Percentiles rank a stretch among this genome's conserved stretches.
Evolutionary conservation across 2,329 filamentous ascomycete genomes (phyloP).

Genomic region (Pestalotiopsis sp.): DNA sequence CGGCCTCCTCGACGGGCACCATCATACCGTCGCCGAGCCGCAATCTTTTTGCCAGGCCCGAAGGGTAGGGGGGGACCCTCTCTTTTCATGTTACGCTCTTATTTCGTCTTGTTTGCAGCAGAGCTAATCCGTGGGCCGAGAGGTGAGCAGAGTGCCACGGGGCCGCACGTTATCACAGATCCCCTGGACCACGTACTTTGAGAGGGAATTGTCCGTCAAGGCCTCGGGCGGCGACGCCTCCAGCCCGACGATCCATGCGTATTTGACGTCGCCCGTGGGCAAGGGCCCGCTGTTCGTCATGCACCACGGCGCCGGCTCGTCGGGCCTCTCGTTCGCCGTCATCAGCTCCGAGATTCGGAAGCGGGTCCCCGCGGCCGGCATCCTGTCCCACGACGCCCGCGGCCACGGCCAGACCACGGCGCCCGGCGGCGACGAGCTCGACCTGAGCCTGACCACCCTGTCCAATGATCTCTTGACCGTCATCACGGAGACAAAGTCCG

Average conservation of each 20-base stretch:
- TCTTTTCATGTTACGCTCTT: neutral
- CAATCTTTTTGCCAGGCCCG: constrained; percentile 70
- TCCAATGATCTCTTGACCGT: constrained; percentile 71
- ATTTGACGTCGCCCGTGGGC: constrained; percentile 77
- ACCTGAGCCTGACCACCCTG: constrained; percentile 73
- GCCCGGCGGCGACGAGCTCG: constrained; percentile 42
- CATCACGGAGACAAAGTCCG: constrained; percentile 63
- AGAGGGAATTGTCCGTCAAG: constrained; percentile 78
- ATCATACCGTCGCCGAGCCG: constrained; percentile 76
- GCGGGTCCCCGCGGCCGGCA: constrained; percentile 74
- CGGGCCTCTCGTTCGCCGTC: constrained; percentile 86
- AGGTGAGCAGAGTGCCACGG: constrained; percentile 40
- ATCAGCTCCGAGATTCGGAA: constrained; percentile 77
- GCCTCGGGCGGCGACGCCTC: constrained; percentile 35
- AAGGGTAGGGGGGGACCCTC: constrained; percentile 50
- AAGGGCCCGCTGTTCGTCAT: constrained; percentile 84
- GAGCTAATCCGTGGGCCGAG: constrained; percentile 7
- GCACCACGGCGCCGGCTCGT: constrained; percentile 94
- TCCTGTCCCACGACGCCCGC: constrained; percentile 82
- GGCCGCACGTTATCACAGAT: constrained; percentile 64
- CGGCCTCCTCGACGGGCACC: constrained; percentile 92
- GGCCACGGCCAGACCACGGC: constrained; percentile 77
- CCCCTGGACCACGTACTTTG: constrained; percentile 89
- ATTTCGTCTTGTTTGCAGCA: neutral
- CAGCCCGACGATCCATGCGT: constrained; percentile 74